phyloP scores from a whole-genome alignment of 257 asterid genomes.

The Solanum pimpinellifolium region DNA sequence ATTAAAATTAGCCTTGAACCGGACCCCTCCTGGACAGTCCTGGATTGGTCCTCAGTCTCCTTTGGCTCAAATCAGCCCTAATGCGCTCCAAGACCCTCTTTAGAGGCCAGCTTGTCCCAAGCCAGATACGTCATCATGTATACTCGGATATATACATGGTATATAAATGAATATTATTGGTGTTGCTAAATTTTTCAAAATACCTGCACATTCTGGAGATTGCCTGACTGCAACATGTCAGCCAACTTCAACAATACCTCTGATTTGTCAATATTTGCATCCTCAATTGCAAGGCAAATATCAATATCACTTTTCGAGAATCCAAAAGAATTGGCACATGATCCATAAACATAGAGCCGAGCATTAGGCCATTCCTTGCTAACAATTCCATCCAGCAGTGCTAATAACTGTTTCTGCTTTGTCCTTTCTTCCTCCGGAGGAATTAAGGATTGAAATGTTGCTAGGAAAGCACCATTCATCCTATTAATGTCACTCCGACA shows the following conservation, averaged over 20 bases:
- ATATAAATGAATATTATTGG: neutral
- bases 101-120: neutral
- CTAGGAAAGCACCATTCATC: conserved; percentile 40
- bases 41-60: neutral
- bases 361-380: conserved; percentile 80
- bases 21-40: neutral
- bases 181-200: neutral
- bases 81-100: neutral
- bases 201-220: conserved; percentile 90
- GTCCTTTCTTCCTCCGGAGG: conserved; percentile 85
- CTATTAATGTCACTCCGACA: conserved; percentile 52
- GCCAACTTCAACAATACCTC: conserved; percentile 79
- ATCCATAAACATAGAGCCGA: conserved; percentile 70
- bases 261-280: conserved; percentile 43
- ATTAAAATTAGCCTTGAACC: neutral
- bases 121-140: neutral
- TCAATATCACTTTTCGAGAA: conserved; percentile 88
- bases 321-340: conserved; percentile 96
- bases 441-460: conserved; percentile 60
- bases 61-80: neutral
- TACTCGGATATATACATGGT: neutral
- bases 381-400: conserved; percentile 52
- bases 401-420: conserved; percentile 68
- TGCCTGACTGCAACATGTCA: conserved; percentile 53
- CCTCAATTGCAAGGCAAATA: conserved; percentile 72